Conservation (phyloP, 306 rosid species). For the Cicer bijugum region DNA sequence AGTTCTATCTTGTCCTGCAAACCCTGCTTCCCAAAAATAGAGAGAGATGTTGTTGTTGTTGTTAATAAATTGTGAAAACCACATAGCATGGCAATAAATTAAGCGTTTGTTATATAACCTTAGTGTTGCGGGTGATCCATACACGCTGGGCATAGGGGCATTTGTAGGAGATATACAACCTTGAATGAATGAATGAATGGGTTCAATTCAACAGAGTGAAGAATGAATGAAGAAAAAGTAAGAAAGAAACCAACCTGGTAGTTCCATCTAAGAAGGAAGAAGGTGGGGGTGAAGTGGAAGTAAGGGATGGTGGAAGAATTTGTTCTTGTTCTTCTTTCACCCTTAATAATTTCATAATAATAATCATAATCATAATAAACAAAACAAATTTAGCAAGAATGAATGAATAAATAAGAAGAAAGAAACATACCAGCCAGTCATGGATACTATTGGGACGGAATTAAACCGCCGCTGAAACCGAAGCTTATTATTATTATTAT, state of each 20-base stretch:
- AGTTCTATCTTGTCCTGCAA: constrained; percentile 69
- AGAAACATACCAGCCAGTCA: constrained; percentile 44
- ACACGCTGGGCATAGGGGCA: constrained; percentile 93
- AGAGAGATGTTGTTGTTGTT: background rate
- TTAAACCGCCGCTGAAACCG: too few species aligned
- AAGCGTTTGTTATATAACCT: constrained; percentile 50
- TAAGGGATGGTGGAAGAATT: constrained; percentile 62
- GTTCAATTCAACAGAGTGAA: constrained; percentile 35
- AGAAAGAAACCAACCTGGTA: constrained; percentile 63
- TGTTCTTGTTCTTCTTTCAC: constrained; percentile 47
- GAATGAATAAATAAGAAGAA: background rate
- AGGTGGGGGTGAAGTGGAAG: constrained; percentile 77
- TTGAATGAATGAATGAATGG: constrained; percentile 37
- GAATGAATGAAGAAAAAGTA: background rate
- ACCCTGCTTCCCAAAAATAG: constrained; percentile 56
- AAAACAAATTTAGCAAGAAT: constrained; percentile 30
- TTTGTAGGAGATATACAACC: constrained; percentile 77
- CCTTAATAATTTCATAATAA: constrained; percentile 22
- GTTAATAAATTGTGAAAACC: background rate
- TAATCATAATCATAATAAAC: background rate
- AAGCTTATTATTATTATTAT: too few species aligned
- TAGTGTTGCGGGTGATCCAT: constrained; percentile 81
- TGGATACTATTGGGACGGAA: too few species aligned
- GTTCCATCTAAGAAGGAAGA: constrained; percentile 74
- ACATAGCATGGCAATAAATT: background rate